phyloP scores from a whole-genome alignment of 352 stramenopile genomes.

The Pythium dissotocum region DNA sequence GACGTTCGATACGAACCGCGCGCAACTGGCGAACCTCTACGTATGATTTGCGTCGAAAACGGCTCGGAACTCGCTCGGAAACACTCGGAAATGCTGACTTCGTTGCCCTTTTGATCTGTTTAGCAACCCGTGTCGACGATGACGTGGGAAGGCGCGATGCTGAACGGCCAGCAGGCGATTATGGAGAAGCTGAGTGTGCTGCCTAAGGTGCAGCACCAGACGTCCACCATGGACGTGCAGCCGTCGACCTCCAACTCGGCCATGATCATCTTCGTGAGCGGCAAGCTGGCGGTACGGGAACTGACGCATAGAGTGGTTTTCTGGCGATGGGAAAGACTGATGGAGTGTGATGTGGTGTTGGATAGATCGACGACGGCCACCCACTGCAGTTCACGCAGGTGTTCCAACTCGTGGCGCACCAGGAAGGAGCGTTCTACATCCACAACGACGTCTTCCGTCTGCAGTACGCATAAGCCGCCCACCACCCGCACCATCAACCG shows the following conservation, averaged over 20 bases:
- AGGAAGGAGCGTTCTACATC: constrained; percentile 95
- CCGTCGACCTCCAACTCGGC: constrained; percentile 86
- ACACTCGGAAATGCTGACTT: not conserved
- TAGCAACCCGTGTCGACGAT: constrained; percentile 78
- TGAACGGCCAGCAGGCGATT: constrained; percentile 83
- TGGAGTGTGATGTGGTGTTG: constrained; percentile 1
- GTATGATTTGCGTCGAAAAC: constrained; percentile 39
- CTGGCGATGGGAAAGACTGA: not conserved
- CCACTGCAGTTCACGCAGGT: constrained; percentile 97
- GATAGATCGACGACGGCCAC: constrained; percentile 92
- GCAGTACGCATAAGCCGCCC: constrained; percentile 91
- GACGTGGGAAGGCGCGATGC: constrained; percentile 76
- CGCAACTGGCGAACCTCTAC: constrained; percentile 73
- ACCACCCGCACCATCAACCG: not conserved
- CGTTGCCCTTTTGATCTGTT: constrained; percentile 6
- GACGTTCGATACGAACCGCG: constrained; percentile 83
- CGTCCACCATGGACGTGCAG: constrained; percentile 93
- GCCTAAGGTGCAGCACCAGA: constrained; percentile 73
- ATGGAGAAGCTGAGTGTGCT: constrained; percentile 86
- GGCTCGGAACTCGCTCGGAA: not conserved
- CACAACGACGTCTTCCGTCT: constrained; percentile 98
- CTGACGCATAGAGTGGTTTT: not conserved
- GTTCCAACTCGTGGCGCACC: constrained; percentile 95
- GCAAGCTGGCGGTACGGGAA: constrained; percentile 69
- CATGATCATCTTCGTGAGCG: constrained; percentile 96